Conservation (phyloP, 306 rosid species). For the Lathyrus oleraceus region DNA sequence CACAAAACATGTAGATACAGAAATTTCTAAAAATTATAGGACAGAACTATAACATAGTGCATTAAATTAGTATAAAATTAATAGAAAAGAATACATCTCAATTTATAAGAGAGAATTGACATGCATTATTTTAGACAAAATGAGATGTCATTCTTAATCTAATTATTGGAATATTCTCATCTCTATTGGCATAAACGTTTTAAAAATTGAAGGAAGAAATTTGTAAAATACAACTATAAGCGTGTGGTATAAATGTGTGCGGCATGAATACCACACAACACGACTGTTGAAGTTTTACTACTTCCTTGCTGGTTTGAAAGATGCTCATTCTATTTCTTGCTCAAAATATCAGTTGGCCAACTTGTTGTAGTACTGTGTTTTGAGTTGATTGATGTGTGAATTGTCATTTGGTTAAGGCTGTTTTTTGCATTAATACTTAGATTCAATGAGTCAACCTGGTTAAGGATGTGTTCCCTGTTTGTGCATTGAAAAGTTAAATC, state of each 20-base stretch:
- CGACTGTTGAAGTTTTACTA: background rate
- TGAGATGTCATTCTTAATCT: background rate
- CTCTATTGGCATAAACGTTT: background rate
- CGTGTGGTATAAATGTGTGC: background rate
- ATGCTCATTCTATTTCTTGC: constrained; percentile 14
- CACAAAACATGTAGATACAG: background rate
- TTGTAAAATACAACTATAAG: background rate
- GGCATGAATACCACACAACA: background rate
- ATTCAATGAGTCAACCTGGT: background rate
- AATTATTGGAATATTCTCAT: background rate
- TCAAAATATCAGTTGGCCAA: background rate
- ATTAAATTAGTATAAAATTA: background rate
- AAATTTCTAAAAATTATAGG: background rate
- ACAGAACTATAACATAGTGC: background rate
- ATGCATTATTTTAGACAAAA: background rate
- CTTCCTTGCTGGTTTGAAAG: background rate
- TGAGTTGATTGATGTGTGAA: constrained; percentile 1
- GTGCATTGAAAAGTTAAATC: background rate
- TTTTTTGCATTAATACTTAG: constrained; percentile 10
- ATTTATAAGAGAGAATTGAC: background rate
- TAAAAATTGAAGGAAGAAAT: background rate
- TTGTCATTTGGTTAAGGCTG: constrained; percentile 13
- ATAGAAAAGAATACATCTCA: background rate
- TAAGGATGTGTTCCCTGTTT: constrained; percentile 1
- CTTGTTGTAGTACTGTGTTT: constrained; percentile 9